Conservation (phyloP, 352 stramenopile genomes). For the Phytophthora sp. region DNA sequence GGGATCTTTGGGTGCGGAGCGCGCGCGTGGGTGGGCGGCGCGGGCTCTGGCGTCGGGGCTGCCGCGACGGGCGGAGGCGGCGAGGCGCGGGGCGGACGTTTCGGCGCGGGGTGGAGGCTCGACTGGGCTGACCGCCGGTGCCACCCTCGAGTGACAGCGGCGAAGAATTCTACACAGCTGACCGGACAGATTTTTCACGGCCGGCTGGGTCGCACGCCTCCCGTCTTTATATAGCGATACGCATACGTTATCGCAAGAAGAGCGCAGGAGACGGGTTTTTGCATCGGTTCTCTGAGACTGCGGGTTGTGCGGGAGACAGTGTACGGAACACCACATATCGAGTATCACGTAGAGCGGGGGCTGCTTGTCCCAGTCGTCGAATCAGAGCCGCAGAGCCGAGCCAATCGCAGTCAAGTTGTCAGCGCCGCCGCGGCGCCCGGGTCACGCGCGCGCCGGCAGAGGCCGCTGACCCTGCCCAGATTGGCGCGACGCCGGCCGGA, state of each 20-base stretch:
- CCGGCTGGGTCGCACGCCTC: too few species aligned
- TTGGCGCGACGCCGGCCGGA: background rate
- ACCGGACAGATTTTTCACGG: slow-evolving; percentile 38
- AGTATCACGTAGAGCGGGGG: background rate
- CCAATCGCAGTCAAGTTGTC: slow-evolving; percentile 41
- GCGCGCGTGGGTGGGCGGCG: slow-evolving; percentile 1
- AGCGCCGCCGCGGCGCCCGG: slow-evolving; percentile 13
- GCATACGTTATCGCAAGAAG: background rate
- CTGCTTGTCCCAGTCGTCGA: slow-evolving; percentile 23
- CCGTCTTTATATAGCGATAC: too few species aligned
- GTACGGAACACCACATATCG: background rate
- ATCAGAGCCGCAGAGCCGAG: slow-evolving; percentile 28
- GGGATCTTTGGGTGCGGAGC: slow-evolving; percentile 18
- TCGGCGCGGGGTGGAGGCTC: slow-evolving; percentile 6
- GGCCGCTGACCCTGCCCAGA: too few species aligned
- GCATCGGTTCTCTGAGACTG: too few species aligned
- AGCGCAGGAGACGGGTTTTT: too few species aligned
- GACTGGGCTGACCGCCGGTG: slow-evolving; percentile 27
- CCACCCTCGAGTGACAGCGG: slow-evolving; percentile 17
- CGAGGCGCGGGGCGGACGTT: slow-evolving; percentile 18
- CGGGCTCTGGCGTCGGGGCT: too few species aligned
- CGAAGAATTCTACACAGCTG: slow-evolving; percentile 39
- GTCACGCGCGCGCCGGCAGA: too few species aligned
- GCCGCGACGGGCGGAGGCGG: background rate
- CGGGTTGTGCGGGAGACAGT: too few species aligned